phyloP scores from a whole-genome alignment of 2,329 filamentous ascomycete species.

The Furcasterigmium sp. region DNA sequence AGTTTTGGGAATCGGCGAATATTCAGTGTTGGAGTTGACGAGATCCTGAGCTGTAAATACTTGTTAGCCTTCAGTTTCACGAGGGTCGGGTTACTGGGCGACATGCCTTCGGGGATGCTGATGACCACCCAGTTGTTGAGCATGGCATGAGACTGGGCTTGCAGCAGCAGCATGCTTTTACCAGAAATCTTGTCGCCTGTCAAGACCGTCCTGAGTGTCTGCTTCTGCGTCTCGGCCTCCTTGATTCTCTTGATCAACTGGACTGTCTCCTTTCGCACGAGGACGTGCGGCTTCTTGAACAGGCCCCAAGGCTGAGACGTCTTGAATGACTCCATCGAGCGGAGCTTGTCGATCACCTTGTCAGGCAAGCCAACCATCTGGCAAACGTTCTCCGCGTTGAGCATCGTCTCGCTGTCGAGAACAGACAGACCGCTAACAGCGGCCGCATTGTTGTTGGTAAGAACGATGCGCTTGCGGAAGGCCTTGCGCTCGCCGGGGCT shows the following conservation, averaged over 20 bases:
- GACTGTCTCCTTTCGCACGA: conserved; percentile 75
- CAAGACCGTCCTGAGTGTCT: conserved; percentile 60
- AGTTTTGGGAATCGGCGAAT: conserved; percentile 61
- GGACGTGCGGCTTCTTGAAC: conserved; percentile 74
- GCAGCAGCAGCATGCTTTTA: conserved; percentile 82
- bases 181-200: conserved; percentile 71
- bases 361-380: conserved; percentile 66
- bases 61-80: not conserved
- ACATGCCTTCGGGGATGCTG: conserved; percentile 79
- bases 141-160: conserved; percentile 77
- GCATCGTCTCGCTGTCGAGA: conserved; percentile 50
- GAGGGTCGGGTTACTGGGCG: not conserved
- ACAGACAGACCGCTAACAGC: conserved; percentile 64
- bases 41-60: conserved; percentile 65
- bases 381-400: conserved; percentile 51
- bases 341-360: conserved; percentile 69
- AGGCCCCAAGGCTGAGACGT: conserved; percentile 80
- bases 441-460: conserved; percentile 91
- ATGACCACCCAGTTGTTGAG: conserved; percentile 85
- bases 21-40: conserved; percentile 74
- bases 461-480: conserved; percentile 78
- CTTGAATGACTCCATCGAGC: conserved; percentile 87
- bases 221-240: conserved; percentile 44
- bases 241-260: conserved; percentile 62
- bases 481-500: conserved; percentile 79